Evolutionary conservation across 495 filamentous ascomycete species (phyloP), one percentile per base, ranked within the genome.

Genomic region (Trichoderma reesei): DNA sequence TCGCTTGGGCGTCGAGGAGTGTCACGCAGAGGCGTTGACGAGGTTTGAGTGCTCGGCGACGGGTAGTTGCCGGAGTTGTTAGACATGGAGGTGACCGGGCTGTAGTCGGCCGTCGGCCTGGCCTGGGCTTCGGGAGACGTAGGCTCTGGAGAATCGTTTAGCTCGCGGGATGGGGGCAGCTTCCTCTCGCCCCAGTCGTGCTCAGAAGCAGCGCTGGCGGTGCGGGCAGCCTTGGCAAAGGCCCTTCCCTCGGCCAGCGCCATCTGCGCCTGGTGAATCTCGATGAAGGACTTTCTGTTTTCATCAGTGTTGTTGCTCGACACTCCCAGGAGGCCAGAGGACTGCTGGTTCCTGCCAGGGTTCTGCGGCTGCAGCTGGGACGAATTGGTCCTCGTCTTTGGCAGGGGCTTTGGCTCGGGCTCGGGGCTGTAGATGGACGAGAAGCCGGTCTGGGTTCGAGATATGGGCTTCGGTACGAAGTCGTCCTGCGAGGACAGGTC

Each of bases 221-320:
- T 70, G 42, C 79, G 72, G 18, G 76, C 72, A 41, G 77, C 78
- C 34, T 83, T 75, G 14, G 87, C 82, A 66, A 92, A 79, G 14
- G 87, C 87, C 66, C 79, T 78, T 6, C 86, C 89, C 75, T 92
- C 89, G 20, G 88, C 88, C 34, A 82, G 78, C 59, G 86, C 79
- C 84, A 91, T 90, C 72, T 87, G 80, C n/a, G 85, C 85, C 60
- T 81, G 77, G n/a, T 86, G 86, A 1, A 86, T 74, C 54, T 82
- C 79, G 54, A 82, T 78, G 51, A 80, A 78, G 1, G 78, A 82
- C 59, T 73, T 77, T 60, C 79, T 71, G 44, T 74, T 73, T 33
- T 82, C 78, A 54, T 82, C 78, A 42, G 34, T 63, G 4, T 41
- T 61, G 3, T 8, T 26, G 14, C 41, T 7, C 26, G 36, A 38